Percentiles rank a stretch among this genome's conserved stretches.
These are phyloP conservation scores for Sisymbrium altissimum DNA, from an alignment of 345 rosid genomes.

Conservation along the genomic window DNA sequence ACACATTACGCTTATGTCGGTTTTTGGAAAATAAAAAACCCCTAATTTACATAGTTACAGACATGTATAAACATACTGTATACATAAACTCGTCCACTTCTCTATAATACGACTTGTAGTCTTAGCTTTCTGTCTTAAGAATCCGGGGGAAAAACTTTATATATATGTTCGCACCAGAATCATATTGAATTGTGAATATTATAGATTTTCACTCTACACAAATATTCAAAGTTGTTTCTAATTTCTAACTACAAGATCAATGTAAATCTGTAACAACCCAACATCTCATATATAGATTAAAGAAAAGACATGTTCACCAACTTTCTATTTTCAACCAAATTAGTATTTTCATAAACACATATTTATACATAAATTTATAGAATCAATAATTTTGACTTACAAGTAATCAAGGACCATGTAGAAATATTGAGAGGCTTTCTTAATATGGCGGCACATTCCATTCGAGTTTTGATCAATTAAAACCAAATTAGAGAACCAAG, in stretches of 20 bases:
- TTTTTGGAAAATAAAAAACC: not conserved
- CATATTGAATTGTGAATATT: no score
- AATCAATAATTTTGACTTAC: slow-evolving; percentile 1
- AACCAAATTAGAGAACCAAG: not conserved
- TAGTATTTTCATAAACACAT: no score
- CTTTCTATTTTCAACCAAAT: not conserved
- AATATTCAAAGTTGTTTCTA: not conserved
- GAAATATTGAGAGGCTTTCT: not conserved
- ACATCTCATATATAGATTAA: not conserved
- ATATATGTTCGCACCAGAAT: not conserved
- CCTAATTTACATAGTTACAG: not conserved
- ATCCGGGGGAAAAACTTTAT: no score
- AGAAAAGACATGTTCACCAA: not conserved
- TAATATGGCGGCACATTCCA: not conserved
- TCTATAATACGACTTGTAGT: not conserved
- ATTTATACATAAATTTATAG: not conserved
- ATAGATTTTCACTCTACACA: no score
- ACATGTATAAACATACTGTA: not conserved
- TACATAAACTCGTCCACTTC: not conserved
- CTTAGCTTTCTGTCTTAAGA: not conserved
- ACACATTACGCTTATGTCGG: slow-evolving; percentile 18
- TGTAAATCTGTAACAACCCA: not conserved
- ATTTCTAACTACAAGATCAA: not conserved
- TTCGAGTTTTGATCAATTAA: not conserved
- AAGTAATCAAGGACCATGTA: not conserved